A percentile compares a stretch with the other conserved stretches of the same genome.
phyloP scores from a whole-genome alignment of 495 filamentous ascomycete species.

The Penicillium malachiteum region DNA sequence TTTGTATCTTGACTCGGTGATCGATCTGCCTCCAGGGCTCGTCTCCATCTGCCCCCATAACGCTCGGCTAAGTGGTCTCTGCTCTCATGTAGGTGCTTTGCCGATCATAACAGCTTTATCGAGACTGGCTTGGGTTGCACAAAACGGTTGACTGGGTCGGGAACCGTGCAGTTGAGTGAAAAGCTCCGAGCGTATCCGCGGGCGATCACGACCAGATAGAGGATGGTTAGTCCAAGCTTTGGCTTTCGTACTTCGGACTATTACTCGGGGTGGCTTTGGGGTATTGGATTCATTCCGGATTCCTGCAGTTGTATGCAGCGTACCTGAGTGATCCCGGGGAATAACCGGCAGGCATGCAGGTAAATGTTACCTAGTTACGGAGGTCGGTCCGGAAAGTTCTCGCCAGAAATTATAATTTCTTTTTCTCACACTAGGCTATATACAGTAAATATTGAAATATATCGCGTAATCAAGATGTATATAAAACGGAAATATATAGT shows the following conservation, averaged over 20 bases:
- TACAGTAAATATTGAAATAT: too few species aligned
- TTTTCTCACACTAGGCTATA: too few species aligned
- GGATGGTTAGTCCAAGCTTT: neutral
- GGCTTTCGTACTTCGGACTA: neutral
- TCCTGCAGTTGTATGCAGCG: slow-evolving; percentile 11
- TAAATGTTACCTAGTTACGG: neutral
- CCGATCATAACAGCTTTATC: neutral
- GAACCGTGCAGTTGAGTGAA: neutral
- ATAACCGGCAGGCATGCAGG: neutral
- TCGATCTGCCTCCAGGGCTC: too few species aligned
- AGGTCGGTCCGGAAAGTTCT: too few species aligned
- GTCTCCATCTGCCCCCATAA: too few species aligned
- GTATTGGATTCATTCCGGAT: neutral
- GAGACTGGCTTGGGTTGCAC: neutral
- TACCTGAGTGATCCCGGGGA: neutral
- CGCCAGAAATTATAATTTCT: too few species aligned
- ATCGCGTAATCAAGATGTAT: too few species aligned
- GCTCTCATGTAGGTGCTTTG: neutral
- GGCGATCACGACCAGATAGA: neutral
- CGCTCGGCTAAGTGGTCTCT: neutral
- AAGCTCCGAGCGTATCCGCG: neutral
- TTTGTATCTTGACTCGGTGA: too few species aligned
- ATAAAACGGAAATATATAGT: too few species aligned
- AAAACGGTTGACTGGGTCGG: neutral
- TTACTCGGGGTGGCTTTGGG: too few species aligned